Base-by-base conservation (phyloP, 208 protist genomes). In the Acanthamoeba rhysodes region DNA sequence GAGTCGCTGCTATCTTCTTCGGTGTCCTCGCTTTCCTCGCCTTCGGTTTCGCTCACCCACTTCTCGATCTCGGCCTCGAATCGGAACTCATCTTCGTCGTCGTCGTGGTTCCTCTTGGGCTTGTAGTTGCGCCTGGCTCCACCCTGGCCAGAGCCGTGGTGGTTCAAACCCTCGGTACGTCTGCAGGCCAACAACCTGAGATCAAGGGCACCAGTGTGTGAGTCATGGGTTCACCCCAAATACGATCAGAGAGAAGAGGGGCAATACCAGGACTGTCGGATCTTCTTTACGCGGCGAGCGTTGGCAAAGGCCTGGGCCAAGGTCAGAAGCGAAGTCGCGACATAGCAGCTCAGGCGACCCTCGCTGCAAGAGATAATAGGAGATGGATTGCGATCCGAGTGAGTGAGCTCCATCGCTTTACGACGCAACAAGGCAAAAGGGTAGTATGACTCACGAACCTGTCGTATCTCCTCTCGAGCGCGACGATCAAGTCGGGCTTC, bases 1-100 rank as follows among this genome's bases (percentile, higher is more conserved):
- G 37, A 53, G 22, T 66, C 59, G 72, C 72, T 82, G 72, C 34
- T 53, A 20, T 82, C 72, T 50, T 41, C 34, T 20, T 78, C 78
- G 78, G 32, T 27, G 45, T 85, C 34, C 78, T 85, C 80, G 50
- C 80, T 64, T n/a, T 88, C 80, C 18, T 88, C 78, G 48, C 78
- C 78, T 57, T 85, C 80, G n/a, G 80, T 88, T 27, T 88, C 80
- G 53, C 80, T 88, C 80, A 88, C 80, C 80, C 80, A 88, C n/a
- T 64, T 88, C 24, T 88, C 80, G 53, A 88, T 64, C 34, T 88
- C 80, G 12, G 27, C 29, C 50, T 88, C 80, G 29, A 88, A 88
- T 18, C 41, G 62, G 50, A 88, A 88, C 80, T 88, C 80, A 18
- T 59, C 80, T 14, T 88, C 80, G 6, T 88, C 80, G 8, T 88